Evolutionary conservation across 2,329 filamentous ascomycete species (phyloP).

Genomic region (Fusarium abutilonis): DNA sequence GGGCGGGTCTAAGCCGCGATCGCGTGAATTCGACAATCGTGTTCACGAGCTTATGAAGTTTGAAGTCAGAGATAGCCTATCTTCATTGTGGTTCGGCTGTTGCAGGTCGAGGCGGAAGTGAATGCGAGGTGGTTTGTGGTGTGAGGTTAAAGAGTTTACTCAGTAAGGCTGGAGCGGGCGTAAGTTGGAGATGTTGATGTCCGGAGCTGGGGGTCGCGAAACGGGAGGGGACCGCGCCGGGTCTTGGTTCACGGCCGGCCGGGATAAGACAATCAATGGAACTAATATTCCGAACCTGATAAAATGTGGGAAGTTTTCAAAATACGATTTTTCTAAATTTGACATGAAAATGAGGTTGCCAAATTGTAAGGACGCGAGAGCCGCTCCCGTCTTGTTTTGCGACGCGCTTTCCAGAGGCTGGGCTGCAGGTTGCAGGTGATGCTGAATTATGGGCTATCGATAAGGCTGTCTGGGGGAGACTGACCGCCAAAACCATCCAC

Average conservation of each 20-base stretch:
- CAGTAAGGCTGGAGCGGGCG: conserved; percentile 31
- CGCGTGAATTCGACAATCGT: conserved; percentile 33
- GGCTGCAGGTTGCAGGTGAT: neutral
- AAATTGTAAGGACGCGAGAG: conserved; percentile 18
- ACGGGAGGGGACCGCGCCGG: conserved; percentile 27
- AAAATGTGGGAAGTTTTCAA: neutral
- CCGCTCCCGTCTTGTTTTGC: conserved; percentile 18
- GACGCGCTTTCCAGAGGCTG: conserved; percentile 34
- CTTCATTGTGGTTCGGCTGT: conserved; percentile 35
- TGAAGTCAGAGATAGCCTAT: conserved; percentile 6
- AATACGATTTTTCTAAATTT: too few species aligned
- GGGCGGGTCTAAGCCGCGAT: conserved; percentile 31
- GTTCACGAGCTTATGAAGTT: conserved; percentile 21
- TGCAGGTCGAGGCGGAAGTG: conserved; percentile 1
- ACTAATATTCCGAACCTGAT: neutral
- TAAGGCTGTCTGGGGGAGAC: conserved; percentile 8
- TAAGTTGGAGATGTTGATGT: conserved; percentile 20
- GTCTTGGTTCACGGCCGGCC: neutral
- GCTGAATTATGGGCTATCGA: conserved; percentile 5
- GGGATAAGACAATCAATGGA: conserved; percentile 7
- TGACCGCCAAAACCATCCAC: conserved; percentile 29
- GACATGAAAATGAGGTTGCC: neutral
- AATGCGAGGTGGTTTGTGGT: conserved; percentile 19
- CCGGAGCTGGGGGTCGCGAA: conserved; percentile 33
- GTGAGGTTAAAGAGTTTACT: conserved; percentile 32